Percentiles rank a stretch among this genome's conserved stretches.
Evolutionary conservation across 805 yeast genomes (phyloP).

Genomic region (Sugiyamaella marilandica): DNA sequence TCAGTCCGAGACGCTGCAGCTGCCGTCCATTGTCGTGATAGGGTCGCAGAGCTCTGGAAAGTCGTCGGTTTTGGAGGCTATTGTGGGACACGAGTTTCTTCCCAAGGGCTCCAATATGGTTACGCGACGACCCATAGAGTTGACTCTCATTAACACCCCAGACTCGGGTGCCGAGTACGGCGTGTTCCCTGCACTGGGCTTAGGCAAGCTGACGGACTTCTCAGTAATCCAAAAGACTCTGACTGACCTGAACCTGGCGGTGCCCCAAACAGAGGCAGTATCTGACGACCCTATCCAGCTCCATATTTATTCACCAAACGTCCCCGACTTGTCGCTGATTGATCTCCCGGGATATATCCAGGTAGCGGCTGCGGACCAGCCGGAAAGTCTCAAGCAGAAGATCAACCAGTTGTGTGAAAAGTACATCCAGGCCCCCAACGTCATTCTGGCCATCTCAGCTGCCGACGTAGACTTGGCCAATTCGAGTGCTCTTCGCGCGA

Average conservation of each 20-base stretch:
- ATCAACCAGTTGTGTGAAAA: slow-evolving; percentile 77
- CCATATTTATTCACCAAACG: slow-evolving; percentile 81
- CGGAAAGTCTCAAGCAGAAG: slow-evolving; percentile 69
- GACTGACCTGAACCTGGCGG: slow-evolving; percentile 86
- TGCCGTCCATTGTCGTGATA: slow-evolving; percentile 93
- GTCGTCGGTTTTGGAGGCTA: slow-evolving; percentile 90
- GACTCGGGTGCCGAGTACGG: slow-evolving; percentile 76
- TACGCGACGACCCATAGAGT: slow-evolving; percentile 93
- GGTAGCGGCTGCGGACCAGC: slow-evolving; percentile 95
- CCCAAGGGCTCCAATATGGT: slow-evolving; percentile 99
- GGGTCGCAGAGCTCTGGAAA: slow-evolving; percentile 98
- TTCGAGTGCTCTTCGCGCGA: slow-evolving; percentile 88
- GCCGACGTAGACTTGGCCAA: slow-evolving; percentile 98
- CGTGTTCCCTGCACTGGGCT: slow-evolving; percentile 85
- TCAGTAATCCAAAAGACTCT: slow-evolving; percentile 82
- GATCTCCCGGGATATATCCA: slow-evolving; percentile 98
- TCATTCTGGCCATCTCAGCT: slow-evolving; percentile 91
- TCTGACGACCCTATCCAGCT: slow-evolving; percentile 92
- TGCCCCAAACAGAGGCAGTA: slow-evolving; percentile 78
- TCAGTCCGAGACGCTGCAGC: slow-evolving; percentile 65
- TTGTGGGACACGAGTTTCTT: slow-evolving; percentile 95
- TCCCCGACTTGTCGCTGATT: slow-evolving; percentile 88
- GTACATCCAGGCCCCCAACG: slow-evolving; percentile 86
- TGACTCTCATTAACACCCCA: slow-evolving; percentile 88
- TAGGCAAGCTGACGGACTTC: slow-evolving; percentile 81